Base-by-base conservation (phyloP, 768 basidiomycete species). In the Pluteus cervinus region DNA sequence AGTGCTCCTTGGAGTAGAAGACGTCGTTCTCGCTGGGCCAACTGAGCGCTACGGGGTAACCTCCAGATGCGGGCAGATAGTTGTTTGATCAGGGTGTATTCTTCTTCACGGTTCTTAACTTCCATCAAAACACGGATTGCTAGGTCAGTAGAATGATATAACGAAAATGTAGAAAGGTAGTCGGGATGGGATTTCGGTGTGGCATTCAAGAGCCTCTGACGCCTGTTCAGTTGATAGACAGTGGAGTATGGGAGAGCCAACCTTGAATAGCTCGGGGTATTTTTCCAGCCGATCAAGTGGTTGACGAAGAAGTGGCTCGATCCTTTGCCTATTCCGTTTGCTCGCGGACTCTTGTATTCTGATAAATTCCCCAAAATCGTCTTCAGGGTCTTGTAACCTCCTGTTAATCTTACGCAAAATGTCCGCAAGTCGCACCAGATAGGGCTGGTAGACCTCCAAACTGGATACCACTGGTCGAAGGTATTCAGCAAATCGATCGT, bases 361-460 rank as follows among this genome's bases (percentile, higher is more conserved):
- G 6, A 93, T 68, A 53, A 92, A 96, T 56, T 90, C 87, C 1
- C 86, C 86, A 58, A 96, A 86, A 47, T 92, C 85, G 48, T 66
- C 78, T 22, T 61, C 57, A n/a, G 56, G 53, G 41, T 80, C 73
- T 14, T 62, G 53, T 30, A 64, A 57, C 45, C 81, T 59, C 14
- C 58, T 51, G 32, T 74, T 70, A 28, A 86, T 75, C 39, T 68
- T 52, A 11, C 65, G 55, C 1, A 72, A 70, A 1, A 82, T 75
- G 24, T 68, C 67, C 30, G 81, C 80, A 24, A 92, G 69, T 31
- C 76, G 68, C 12, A 86, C 80, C 4, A 94, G 61, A 57, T 92
- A 94, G 14, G 88, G 84, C 55, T 91, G 88, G 48, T 96, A 88
- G 7, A 87, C 74, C 55, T 93, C 86, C 22, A 91, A 60, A 30